Percentiles rank a stretch among this genome's conserved stretches.
These are phyloP conservation scores for Nicotiana noctiflora DNA, from an alignment of 257 asterid genomes.

Conservation along the genomic window DNA sequence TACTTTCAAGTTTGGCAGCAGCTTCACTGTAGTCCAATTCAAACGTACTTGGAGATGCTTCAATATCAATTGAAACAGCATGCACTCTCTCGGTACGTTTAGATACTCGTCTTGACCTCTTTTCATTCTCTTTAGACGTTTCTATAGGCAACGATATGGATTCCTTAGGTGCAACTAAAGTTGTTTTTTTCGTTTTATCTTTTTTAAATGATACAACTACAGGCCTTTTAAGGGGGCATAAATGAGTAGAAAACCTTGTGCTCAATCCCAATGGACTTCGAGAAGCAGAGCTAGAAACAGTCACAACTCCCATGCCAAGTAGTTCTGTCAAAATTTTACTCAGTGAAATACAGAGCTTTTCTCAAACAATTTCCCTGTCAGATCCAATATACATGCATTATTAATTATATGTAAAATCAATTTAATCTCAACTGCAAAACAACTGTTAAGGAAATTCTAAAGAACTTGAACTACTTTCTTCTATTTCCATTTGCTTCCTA, in stretches of 20 bases:
- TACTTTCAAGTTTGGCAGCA: conserved; percentile 65
- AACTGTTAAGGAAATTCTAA: background rate
- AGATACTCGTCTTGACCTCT: conserved; percentile 37
- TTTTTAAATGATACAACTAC: conserved; percentile 47
- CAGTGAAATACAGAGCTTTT: too few species aligned
- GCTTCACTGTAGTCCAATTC: conserved; percentile 79
- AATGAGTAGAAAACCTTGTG: conserved; percentile 27
- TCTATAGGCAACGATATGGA: conserved; percentile 48
- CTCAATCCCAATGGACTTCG: conserved; percentile 32
- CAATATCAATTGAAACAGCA: conserved; percentile 41
- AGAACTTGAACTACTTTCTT: background rate
- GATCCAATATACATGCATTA: background rate
- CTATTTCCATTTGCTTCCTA: background rate
- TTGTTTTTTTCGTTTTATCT: conserved; percentile 39
- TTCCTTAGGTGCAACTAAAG: conserved; percentile 51
- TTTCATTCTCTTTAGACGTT: conserved; percentile 38
- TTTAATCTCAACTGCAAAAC: background rate
- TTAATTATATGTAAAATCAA: background rate
- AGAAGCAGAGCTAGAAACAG: conserved; percentile 43
- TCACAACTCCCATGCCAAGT: conserved; percentile 48
- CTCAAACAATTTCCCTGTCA: background rate
- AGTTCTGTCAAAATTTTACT: background rate
- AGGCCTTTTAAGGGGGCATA: conserved; percentile 43
- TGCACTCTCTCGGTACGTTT: conserved; percentile 40
- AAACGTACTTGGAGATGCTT: conserved; percentile 38